phyloP scores from a whole-genome alignment of 2,329 filamentous ascomycete genomes.

The Diaporthe citriasiana region DNA sequence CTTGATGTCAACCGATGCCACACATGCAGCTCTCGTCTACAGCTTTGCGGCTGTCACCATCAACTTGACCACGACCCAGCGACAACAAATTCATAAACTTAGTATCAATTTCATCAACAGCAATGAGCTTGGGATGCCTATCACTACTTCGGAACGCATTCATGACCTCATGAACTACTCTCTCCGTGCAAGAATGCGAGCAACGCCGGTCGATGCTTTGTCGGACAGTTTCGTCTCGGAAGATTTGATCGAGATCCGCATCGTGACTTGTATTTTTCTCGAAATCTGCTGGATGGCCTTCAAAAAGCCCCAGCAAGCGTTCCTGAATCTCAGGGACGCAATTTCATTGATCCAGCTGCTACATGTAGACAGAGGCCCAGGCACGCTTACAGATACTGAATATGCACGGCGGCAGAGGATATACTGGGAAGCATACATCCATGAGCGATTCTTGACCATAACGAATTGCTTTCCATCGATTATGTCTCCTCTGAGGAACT shows the following conservation, averaged over 20 bases:
- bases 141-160: slow-evolving; percentile 4
- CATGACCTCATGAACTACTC: slow-evolving; percentile 17
- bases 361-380: slow-evolving; percentile 46
- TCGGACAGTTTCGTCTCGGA: background rate
- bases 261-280: slow-evolving; percentile 66
- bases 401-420: slow-evolving; percentile 60
- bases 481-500: slow-evolving; percentile 51
- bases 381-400: slow-evolving; percentile 25
- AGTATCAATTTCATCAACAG: slow-evolving; percentile 27
- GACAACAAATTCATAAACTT: slow-evolving; percentile 39
- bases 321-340: slow-evolving; percentile 65
- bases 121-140: background rate
- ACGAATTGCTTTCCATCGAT: slow-evolving; percentile 60
- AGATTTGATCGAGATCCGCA: slow-evolving; percentile 44
- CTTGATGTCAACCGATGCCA: slow-evolving; percentile 55
- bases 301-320: slow-evolving; percentile 62
- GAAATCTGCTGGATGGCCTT: slow-evolving; percentile 66
- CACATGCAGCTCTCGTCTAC: slow-evolving; percentile 58
- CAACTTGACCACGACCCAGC: slow-evolving; percentile 52
- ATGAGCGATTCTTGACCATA: slow-evolving; percentile 69
- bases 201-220: background rate
- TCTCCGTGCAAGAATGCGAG: background rate
- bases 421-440: slow-evolving; percentile 70
- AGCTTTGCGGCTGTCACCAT: slow-evolving; percentile 61
- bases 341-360: slow-evolving; percentile 48